Percentiles rank a stretch among this genome's conserved stretches.
These are phyloP conservation scores for Pluteus cervinus DNA, from an alignment of 768 basidiomycete genomes.

Conservation along the genomic window DNA sequence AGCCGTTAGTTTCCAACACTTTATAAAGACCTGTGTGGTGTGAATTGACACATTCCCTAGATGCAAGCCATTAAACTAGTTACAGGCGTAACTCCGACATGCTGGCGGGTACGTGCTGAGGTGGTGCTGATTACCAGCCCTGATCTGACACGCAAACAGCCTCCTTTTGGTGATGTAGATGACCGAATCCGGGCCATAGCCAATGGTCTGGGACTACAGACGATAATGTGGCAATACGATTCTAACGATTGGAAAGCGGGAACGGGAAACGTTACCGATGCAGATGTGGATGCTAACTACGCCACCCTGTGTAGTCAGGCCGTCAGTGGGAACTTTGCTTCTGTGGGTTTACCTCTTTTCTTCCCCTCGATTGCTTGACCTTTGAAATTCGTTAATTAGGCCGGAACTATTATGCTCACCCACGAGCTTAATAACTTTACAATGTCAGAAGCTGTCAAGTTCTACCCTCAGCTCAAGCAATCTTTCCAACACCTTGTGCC, in stretches of 20 bases:
- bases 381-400: conserved; percentile 21
- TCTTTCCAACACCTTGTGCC: conserved; percentile 51
- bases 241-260: conserved; percentile 71
- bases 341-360: conserved; percentile 18
- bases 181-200: conserved; percentile 73
- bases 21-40: not conserved
- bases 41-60: conserved; percentile 16
- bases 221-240: conserved; percentile 70
- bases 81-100: conserved; percentile 50
- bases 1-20: conserved; percentile 13
- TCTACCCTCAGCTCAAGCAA: conserved; percentile 35
- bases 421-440: conserved; percentile 60
- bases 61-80: conserved; percentile 51
- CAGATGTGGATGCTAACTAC: conserved; percentile 49
- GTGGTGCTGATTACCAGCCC: not conserved
- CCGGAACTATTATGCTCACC: conserved; percentile 46
- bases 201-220: conserved; percentile 57
- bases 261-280: conserved; percentile 33
- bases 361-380: not conserved
- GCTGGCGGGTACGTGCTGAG: conserved; percentile 43
- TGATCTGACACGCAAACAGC: conserved; percentile 23
- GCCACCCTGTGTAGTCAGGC: conserved; percentile 43
- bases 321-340: conserved; percentile 32
- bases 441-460: conserved; percentile 54
- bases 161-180: conserved; percentile 66